A percentile compares a stretch with the other conserved stretches of the same genome.
These are phyloP conservation scores for Trichosporon inkin DNA, from an alignment of 1,284 basidiomycete genomes.

Conservation along the genomic window DNA sequence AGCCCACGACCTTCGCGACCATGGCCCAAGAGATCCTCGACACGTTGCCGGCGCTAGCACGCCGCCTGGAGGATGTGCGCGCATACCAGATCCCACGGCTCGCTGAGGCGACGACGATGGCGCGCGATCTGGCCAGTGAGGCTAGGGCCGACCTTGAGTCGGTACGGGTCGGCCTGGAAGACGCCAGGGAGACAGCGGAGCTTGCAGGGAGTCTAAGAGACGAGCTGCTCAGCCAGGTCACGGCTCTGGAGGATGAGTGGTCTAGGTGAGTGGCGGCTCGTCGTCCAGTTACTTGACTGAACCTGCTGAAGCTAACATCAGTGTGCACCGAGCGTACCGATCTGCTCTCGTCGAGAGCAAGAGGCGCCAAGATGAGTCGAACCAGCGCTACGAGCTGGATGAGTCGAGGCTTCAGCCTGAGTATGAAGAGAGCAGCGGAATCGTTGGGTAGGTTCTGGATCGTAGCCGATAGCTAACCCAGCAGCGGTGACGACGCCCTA, in stretches of 20 bases:
- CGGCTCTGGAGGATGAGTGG: constrained; percentile 41
- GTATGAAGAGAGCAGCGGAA: constrained; percentile 20
- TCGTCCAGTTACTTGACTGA: neutral
- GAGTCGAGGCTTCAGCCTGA: constrained; percentile 12
- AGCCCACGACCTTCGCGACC: neutral
- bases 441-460: constrained; percentile 15
- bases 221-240: constrained; percentile 54
- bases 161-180: constrained; percentile 47
- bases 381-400: constrained; percentile 28
- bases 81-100: constrained; percentile 72
- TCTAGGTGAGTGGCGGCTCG: neutral
- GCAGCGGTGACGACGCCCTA: constrained; percentile 68
- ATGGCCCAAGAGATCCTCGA: constrained; percentile 6
- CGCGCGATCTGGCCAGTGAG: constrained; percentile 69
- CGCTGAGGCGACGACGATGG: constrained; percentile 57
- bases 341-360: constrained; percentile 26
- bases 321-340: constrained; percentile 28
- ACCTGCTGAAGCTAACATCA: constrained; percentile 7
- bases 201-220: neutral
- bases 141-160: constrained; percentile 67
- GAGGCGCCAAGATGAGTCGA: constrained; percentile 5
- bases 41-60: constrained; percentile 47
- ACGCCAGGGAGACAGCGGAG: constrained; percentile 16
- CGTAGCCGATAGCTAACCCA: neutral
- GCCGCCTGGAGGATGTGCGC: constrained; percentile 62